These are phyloP conservation scores for Ogataea henricii DNA, from an alignment of 805 yeast genomes.

Conservation along the genomic window DNA sequence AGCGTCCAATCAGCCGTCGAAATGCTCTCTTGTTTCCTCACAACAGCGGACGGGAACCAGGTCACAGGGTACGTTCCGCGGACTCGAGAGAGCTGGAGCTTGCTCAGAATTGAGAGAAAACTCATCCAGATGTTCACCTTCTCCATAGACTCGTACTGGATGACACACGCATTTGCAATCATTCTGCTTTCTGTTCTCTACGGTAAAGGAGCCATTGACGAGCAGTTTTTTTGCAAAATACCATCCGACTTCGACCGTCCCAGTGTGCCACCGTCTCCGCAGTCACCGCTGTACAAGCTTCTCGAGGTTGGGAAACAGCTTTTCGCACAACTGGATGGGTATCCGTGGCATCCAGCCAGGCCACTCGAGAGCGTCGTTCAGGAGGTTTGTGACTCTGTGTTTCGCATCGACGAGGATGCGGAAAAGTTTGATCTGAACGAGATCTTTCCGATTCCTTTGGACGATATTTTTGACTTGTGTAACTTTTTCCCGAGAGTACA, in stretches of 20 bases:
- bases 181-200: slow-evolving; percentile 18
- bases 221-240: slow-evolving; percentile 15
- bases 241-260: slow-evolving; percentile 16
- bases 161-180: slow-evolving; percentile 23
- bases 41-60: slow-evolving; percentile 9
- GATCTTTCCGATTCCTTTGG: slow-evolving; percentile 18
- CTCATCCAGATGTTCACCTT: slow-evolving; percentile 11
- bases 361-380: slow-evolving; percentile 12
- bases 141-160: slow-evolving; percentile 24
- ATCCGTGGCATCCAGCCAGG: slow-evolving; percentile 22
- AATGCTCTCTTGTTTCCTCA: slow-evolving; percentile 19
- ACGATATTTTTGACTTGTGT: slow-evolving; percentile 14
- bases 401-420: slow-evolving; percentile 15
- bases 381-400: slow-evolving; percentile 17
- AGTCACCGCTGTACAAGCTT: slow-evolving; percentile 19
- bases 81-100: slow-evolving; percentile 15
- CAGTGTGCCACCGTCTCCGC: slow-evolving; percentile 15
- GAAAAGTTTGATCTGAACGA: slow-evolving; percentile 17
- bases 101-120: slow-evolving; percentile 3
- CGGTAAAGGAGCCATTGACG: slow-evolving; percentile 23
- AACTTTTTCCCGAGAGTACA: slow-evolving; percentile 5
- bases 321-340: slow-evolving; percentile 11
- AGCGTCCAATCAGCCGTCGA: slow-evolving; percentile 22
- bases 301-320: slow-evolving; percentile 17
- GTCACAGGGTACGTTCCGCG: slow-evolving; percentile 15